A percentile compares a stretch with the other conserved stretches of the same genome.
phyloP scores from a whole-genome alignment of 352 stramenopile genomes.

The Phytopythium sindhum region DNA sequence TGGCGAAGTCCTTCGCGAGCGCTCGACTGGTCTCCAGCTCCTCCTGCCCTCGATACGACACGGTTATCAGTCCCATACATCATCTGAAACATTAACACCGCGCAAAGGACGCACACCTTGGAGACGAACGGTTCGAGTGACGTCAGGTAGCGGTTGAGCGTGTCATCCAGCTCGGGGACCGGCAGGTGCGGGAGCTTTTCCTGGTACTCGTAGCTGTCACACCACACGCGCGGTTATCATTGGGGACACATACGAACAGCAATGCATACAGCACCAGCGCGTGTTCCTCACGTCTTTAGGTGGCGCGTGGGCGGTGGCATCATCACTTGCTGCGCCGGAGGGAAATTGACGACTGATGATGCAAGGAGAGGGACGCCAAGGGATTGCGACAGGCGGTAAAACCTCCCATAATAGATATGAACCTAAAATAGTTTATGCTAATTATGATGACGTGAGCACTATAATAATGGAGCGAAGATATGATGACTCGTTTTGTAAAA shows the following conservation, averaged over 20 bases:
- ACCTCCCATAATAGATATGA: no score
- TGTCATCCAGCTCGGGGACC: constrained; percentile 83
- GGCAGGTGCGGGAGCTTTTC: constrained; percentile 62
- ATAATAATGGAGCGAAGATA: no score
- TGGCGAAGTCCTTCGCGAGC: constrained; percentile 45
- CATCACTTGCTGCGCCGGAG: not conserved
- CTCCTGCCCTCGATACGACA: constrained; percentile 40
- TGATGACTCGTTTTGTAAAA: no score
- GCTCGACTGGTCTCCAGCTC: constrained; percentile 33
- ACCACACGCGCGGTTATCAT: no score
- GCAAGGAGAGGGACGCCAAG: not conserved
- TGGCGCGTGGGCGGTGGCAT: not conserved
- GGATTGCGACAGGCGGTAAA: no score
- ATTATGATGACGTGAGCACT: no score
- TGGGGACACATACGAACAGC: not conserved
- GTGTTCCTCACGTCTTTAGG: not conserved
- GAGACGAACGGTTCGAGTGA: constrained; percentile 62
- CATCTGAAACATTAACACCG: no score
- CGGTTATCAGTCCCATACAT: constrained; percentile 37
- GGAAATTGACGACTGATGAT: not conserved
- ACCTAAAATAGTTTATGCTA: no score
- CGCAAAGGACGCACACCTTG: constrained; percentile 21
- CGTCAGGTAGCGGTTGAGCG: constrained; percentile 76
- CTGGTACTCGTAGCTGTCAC: constrained; percentile 50
- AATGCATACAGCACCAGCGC: not conserved